Percentiles rank a stretch among this genome's conserved stretches.
phyloP scores from a whole-genome alignment of 176 grass and related monocot genomes.

The Triticum aestivum region DNA sequence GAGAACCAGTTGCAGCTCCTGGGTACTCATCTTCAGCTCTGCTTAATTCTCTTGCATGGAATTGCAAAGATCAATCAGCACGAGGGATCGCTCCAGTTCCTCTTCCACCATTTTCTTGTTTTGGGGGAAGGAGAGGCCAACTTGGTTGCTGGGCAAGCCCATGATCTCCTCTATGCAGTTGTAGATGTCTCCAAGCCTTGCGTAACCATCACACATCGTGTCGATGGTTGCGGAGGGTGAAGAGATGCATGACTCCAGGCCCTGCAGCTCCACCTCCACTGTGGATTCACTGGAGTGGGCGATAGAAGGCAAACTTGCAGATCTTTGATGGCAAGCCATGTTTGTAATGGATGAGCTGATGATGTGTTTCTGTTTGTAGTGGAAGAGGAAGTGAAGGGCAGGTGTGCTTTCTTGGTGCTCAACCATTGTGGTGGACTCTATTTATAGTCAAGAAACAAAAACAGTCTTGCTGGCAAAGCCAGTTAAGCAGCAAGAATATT shows the following conservation, averaged over 20 bases:
- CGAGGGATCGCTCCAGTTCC: constrained; percentile 42
- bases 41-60: constrained; percentile 28
- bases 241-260: constrained; percentile 10
- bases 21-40: constrained; percentile 24
- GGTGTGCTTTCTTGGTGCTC: neutral
- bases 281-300: constrained; percentile 10
- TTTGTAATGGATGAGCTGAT: neutral
- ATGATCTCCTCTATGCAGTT: constrained; percentile 30
- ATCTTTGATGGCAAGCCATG: constrained; percentile 52
- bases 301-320: constrained; percentile 41
- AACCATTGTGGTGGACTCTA: neutral
- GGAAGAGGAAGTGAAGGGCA: neutral
- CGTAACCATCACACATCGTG: neutral
- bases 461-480: neutral
- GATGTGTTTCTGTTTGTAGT: constrained; percentile 1
- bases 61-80: constrained; percentile 38
- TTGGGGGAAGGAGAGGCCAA: neutral
- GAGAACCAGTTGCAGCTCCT: constrained; percentile 30
- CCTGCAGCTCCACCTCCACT: constrained; percentile 39
- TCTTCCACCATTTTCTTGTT: constrained; percentile 38
- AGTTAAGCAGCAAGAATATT: neutral
- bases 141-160: constrained; percentile 45
- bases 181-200: constrained; percentile 31
- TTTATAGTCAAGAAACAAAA: constrained; percentile 33
- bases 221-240: neutral